These are phyloP conservation scores for Ophiostoma sp. DNA, from an alignment of 2,329 filamentous ascomycete species.

Conservation along the genomic window DNA sequence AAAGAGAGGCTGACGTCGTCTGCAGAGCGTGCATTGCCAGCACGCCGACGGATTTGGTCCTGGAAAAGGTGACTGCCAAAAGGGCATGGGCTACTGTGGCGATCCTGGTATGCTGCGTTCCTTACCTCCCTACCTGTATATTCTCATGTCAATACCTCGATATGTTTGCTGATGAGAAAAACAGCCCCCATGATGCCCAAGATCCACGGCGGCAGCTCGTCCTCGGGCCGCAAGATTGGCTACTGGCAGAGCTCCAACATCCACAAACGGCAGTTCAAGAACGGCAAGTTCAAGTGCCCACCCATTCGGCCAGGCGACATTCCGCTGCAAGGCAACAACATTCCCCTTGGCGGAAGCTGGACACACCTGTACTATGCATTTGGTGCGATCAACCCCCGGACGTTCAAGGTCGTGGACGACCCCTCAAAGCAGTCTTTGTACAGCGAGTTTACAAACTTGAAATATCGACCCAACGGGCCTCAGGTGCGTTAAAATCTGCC, in stretches of 20 bases:
- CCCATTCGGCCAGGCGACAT: neutral
- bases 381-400: neutral
- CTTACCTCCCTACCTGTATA: too few species aligned
- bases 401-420: neutral
- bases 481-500: neutral
- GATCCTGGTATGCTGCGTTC: neutral
- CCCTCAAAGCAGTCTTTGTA: neutral
- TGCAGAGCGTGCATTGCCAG: neutral
- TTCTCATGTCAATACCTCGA: too few species aligned
- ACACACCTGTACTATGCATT: neutral
- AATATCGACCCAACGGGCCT: neutral
- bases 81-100: neutral
- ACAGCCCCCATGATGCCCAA: conserved; percentile 2
- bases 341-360: neutral
- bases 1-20: too few species aligned
- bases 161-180: too few species aligned
- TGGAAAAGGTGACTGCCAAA: neutral
- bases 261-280: neutral
- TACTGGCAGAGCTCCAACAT: neutral
- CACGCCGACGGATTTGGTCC: neutral
- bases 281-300: neutral
- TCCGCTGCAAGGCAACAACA: neutral
- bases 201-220: neutral
- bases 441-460: neutral
- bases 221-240: neutral